These are phyloP conservation scores for Phytophthora nicotianae DNA, from an alignment of 352 stramenopile species.

Conservation along the genomic window DNA sequence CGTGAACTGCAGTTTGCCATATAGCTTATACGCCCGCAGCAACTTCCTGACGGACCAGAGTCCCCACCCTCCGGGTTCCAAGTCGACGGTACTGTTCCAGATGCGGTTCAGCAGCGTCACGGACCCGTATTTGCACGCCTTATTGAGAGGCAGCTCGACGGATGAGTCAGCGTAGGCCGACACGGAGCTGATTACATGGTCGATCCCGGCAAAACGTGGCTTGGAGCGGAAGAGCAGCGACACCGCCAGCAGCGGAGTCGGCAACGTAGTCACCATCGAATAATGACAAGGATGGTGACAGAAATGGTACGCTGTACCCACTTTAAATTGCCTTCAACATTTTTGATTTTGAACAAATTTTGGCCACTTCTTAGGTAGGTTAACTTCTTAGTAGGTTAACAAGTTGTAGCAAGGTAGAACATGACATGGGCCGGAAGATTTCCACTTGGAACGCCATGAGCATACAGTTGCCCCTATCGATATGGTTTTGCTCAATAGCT, in stretches of 20 bases:
- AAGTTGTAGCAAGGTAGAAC: too few species aligned
- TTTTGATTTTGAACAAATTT: too few species aligned
- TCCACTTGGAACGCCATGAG: too few species aligned
- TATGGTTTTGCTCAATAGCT: too few species aligned
- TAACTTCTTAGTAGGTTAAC: too few species aligned
- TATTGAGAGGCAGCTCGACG: background rate
- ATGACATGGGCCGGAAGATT: too few species aligned
- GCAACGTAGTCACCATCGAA: background rate
- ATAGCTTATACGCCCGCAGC: constrained; percentile 5
- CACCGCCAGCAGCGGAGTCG: background rate
- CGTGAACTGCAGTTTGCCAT: constrained; percentile 13
- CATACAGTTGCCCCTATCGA: too few species aligned
- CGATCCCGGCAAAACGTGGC: background rate
- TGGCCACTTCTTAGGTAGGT: too few species aligned
- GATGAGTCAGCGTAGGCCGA: background rate
- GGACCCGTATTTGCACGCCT: background rate
- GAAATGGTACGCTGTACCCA: background rate
- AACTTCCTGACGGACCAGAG: constrained; percentile 18
- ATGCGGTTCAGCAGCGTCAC: constrained; percentile 1
- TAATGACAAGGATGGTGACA: background rate
- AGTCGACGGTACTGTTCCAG: background rate
- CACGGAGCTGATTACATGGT: background rate
- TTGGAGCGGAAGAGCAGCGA: background rate
- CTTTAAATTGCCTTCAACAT: background rate
- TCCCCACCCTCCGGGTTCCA: constrained; percentile 1